A percentile compares a stretch with the other conserved stretches of the same genome.
phyloP scores from a whole-genome alignment of 2,329 filamentous ascomycete species.

The Podosphaera fusca region DNA sequence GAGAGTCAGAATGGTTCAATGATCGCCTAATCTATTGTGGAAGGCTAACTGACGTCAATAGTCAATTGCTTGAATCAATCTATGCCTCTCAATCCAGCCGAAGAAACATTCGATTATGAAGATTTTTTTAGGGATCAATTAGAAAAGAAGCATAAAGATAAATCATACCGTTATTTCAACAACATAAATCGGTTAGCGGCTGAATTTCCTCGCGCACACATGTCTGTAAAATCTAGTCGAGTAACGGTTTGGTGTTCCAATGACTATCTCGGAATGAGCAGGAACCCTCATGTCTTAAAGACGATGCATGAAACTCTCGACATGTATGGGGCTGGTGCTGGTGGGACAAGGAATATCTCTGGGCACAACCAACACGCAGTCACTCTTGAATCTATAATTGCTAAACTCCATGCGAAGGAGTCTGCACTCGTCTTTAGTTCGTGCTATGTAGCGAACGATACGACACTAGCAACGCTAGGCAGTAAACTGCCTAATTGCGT shows the following conservation, averaged over 20 bases:
- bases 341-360: slow-evolving; percentile 91
- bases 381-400: slow-evolving; percentile 56
- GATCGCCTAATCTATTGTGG: background rate
- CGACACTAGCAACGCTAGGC: slow-evolving; percentile 85
- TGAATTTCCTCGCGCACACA: slow-evolving; percentile 89
- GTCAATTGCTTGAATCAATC: slow-evolving; percentile 6
- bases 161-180: slow-evolving; percentile 99
- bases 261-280: slow-evolving; percentile 94
- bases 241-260: slow-evolving; percentile 99
- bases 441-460: slow-evolving; percentile 96
- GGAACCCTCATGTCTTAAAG: slow-evolving; percentile 66
- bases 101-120: slow-evolving; percentile 67
- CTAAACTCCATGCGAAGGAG: slow-evolving; percentile 79
- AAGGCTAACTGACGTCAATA: background rate
- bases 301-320: slow-evolving; percentile 90
- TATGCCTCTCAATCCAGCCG: slow-evolving; percentile 7
- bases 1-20: slow-evolving; percentile 27
- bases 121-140: slow-evolving; percentile 70
- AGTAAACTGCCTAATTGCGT: slow-evolving; percentile 93
- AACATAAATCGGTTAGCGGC: slow-evolving; percentile 97
- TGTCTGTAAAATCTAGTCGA: slow-evolving; percentile 55
- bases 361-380: slow-evolving; percentile 93
- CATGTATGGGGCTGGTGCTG: slow-evolving; percentile 82
- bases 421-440: slow-evolving; percentile 85
- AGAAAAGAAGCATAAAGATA: slow-evolving; percentile 98